phyloP scores from a whole-genome alignment of 331 rosid genomes.

The Quercus lobata region DNA sequence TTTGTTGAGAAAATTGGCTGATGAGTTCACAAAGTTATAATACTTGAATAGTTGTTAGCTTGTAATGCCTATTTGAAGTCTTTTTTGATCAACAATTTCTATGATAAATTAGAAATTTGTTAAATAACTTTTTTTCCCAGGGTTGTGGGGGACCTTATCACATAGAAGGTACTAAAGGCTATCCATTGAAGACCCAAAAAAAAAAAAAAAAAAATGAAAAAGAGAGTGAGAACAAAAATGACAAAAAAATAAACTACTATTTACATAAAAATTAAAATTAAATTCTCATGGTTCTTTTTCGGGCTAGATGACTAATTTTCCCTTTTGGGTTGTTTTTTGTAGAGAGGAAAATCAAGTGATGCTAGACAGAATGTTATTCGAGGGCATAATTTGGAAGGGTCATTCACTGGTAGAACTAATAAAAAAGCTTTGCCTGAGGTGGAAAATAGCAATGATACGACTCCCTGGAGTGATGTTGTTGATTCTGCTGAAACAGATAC shows the following conservation, averaged over 20 bases:
- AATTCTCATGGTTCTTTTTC: constrained; percentile 13
- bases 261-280: not conserved
- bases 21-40: constrained; percentile 1
- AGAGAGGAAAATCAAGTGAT: constrained; percentile 33
- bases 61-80: not conserved
- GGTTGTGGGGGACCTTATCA: not conserved
- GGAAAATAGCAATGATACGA: constrained; percentile 30
- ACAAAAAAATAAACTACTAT: not conserved
- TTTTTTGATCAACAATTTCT: not conserved
- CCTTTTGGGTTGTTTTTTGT: constrained; percentile 30
- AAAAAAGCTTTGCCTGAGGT: constrained; percentile 30
- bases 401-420: constrained; percentile 18
- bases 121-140: not conserved
- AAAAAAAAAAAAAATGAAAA: not conserved
- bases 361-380: constrained; percentile 52
- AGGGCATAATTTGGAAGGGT: constrained; percentile 19
- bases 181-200: no score
- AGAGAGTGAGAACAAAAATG: not conserved
- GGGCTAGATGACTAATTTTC: constrained; percentile 18
- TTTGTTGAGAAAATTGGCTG: not conserved
- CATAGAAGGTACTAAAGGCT: not conserved
- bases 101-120: no score
- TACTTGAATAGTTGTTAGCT: not conserved
- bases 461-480: constrained; percentile 17
- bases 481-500: constrained; percentile 29